Base-by-base conservation (phyloP, 192 early-diverging fungal species). In the Backusella australiensis region DNA sequence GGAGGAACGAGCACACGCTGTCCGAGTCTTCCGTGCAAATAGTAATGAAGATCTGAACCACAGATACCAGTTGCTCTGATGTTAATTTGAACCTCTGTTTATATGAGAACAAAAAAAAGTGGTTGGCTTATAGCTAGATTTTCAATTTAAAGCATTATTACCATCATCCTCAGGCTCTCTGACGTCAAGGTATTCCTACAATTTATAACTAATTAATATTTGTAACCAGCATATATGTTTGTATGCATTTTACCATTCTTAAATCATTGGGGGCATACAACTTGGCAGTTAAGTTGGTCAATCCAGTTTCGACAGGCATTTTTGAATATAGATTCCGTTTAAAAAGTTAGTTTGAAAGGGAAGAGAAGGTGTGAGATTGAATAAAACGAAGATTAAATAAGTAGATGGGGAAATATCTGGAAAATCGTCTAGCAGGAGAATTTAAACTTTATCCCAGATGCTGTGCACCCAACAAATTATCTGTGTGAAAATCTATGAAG, bases 11-110 rank as follows among this genome's bases (percentile, higher is more conserved):
- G 35, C 35, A 78, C 67, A 63, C 75, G 80, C 9, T 65, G 26
- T 34, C 80, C 82, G 32, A 84, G 77, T 19, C 69, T 65, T 17
- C 84, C 84, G 21, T 84, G 72, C 4, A 73, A 52, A 75, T 75
- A 85, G 74, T 85, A 85, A 66, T 85, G 83, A n/a, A 85, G 77
- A 67, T 85, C 83, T 34, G 76, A 78, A 42, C 83, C 83, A 41
- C 83, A 85, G 52, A 85, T 85, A 26, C 83, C 83, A 73, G 78
- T 82, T 35, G 65, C 80, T 69, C 82, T 81, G 44, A 84, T 49
- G 59, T 82, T 79, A 1, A 84, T 69, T 67, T 75, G 66, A 32
- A 80, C 83, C 67, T 84, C 83, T 82, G 44, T 29, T 53, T 35
- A 26, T 29, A 23, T 29, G 49, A 12, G 1, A 11, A 14, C 23